Percentiles rank a stretch among this genome's conserved stretches.
These are phyloP conservation scores for Ascochyta fabae DNA, from an alignment of 2,329 filamentous ascomycete species.

Conservation along the genomic window DNA sequence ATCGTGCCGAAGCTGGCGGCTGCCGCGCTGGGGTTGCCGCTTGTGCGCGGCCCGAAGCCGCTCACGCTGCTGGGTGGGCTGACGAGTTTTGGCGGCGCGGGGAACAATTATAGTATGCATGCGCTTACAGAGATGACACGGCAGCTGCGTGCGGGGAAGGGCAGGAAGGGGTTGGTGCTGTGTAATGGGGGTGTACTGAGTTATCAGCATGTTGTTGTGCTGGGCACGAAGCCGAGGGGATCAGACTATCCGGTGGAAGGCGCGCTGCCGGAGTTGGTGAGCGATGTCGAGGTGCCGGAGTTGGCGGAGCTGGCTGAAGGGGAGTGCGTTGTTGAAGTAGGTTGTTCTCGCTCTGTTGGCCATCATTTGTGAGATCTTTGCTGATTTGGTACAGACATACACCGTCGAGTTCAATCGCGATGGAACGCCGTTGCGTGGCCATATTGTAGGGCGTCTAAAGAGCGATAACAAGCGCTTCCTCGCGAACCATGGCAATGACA, in stretches of 20 bases:
- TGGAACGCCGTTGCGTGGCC: conserved; percentile 56
- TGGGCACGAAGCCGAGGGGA: conserved; percentile 57
- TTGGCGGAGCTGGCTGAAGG: conserved; percentile 54
- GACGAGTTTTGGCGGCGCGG: conserved; percentile 72
- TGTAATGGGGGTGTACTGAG: conserved; percentile 71
- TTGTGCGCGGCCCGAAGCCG: conserved; percentile 54
- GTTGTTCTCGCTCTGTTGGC: conserved; percentile 12
- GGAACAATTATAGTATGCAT: conserved; percentile 76
- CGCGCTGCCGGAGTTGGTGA: conserved; percentile 54
- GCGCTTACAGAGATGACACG: conserved; percentile 53
- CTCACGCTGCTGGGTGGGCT: conserved; percentile 69
- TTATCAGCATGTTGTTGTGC: conserved; percentile 67
- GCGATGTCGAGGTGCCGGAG: conserved; percentile 50
- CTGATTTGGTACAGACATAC: conserved; percentile 57
- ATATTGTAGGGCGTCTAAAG: conserved; percentile 61
- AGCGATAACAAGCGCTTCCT: conserved; percentile 59
- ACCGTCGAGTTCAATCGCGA: conserved; percentile 64
- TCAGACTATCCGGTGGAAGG: conserved; percentile 57
- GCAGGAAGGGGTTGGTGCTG: conserved; percentile 63
- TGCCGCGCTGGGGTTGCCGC: conserved; percentile 62
- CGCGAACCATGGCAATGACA: conserved; percentile 62
- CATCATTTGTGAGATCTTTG: neutral
- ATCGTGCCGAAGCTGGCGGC: conserved; percentile 73
- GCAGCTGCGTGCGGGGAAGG: conserved; percentile 56
- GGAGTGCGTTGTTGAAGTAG: conserved; percentile 61